These are phyloP conservation scores for Neofusicoccum sp. DNA, from an alignment of 2,329 filamentous ascomycete genomes.

Conservation along the genomic window DNA sequence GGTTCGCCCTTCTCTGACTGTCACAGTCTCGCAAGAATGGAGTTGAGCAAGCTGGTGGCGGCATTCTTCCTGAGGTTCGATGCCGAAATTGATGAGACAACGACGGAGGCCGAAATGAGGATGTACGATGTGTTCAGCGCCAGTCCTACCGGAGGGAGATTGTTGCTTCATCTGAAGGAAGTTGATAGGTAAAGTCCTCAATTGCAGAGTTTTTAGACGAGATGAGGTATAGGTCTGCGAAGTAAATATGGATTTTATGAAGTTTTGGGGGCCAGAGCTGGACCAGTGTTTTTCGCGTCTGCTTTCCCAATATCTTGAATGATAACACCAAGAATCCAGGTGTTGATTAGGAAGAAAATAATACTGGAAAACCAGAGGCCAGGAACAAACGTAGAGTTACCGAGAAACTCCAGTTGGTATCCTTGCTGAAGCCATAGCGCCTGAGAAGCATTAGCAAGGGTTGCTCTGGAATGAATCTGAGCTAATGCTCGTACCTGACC, in stretches of 20 bases:
- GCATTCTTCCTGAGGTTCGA: not conserved
- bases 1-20: not conserved
- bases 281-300: not conserved
- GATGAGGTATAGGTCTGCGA: not conserved
- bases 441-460: conserved; percentile 21
- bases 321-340: conserved; percentile 81
- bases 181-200: too few relatives aligned
- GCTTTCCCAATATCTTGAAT: conserved; percentile 59
- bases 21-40: not conserved
- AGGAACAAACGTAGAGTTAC: conserved; percentile 77
- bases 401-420: conserved; percentile 58
- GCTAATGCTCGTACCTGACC: conserved; percentile 56
- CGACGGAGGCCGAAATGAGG: not conserved
- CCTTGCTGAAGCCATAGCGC: conserved; percentile 51
- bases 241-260: not conserved
- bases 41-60: not conserved
- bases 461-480: not conserved
- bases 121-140: not conserved
- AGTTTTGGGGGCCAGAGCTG: not conserved
- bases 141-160: not conserved
- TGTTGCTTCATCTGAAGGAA: not conserved
- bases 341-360: conserved; percentile 80
- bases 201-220: too few relatives aligned
- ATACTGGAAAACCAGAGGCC: conserved; percentile 76
- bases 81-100: not conserved